Conservation (phyloP, 2,329 filamentous ascomycete genomes). For the Paraphoma sp. region DNA sequence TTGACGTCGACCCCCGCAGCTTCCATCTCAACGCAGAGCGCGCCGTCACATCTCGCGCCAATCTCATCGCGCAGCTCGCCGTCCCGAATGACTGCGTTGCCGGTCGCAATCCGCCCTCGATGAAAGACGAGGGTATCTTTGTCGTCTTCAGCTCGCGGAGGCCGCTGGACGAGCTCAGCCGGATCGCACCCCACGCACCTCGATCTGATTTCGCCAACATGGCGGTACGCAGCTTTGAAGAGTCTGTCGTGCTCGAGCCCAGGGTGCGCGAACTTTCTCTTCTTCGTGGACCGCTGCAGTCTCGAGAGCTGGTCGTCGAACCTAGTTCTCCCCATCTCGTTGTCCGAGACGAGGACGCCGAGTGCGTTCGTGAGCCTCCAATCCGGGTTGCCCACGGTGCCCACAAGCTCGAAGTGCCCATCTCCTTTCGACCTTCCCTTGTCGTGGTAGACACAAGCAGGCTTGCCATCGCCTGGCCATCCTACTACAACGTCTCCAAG, state of each 20-base stretch:
- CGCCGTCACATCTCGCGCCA: slow-evolving; percentile 6
- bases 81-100: slow-evolving; percentile 10
- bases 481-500: slow-evolving; percentile 16
- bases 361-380: slow-evolving; percentile 12
- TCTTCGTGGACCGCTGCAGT: not conserved
- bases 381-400: slow-evolving; percentile 13
- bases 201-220: slow-evolving; percentile 5
- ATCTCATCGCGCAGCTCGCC: slow-evolving; percentile 10
- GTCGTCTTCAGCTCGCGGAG: slow-evolving; percentile 2
- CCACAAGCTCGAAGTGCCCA: slow-evolving; percentile 13
- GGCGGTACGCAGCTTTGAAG: slow-evolving; percentile 6
- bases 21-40: slow-evolving; percentile 16
- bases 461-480: slow-evolving; percentile 9
- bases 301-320: slow-evolving; percentile 5
- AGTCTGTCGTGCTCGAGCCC: slow-evolving; percentile 8
- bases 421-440: slow-evolving; percentile 8
- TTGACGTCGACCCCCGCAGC: slow-evolving; percentile 15
- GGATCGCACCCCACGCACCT: slow-evolving; percentile 3
- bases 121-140: slow-evolving; percentile 5
- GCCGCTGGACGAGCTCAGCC: slow-evolving; percentile 8
- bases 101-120: slow-evolving; percentile 8
- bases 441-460: slow-evolving; percentile 10
- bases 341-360: slow-evolving; percentile 4
- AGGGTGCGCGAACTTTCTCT: slow-evolving; percentile 5
- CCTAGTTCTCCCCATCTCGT: slow-evolving; percentile 5